Evolutionary conservation across 495 filamentous ascomycete species (phyloP).

Genomic region (Aspergillus ellipticus): DNA sequence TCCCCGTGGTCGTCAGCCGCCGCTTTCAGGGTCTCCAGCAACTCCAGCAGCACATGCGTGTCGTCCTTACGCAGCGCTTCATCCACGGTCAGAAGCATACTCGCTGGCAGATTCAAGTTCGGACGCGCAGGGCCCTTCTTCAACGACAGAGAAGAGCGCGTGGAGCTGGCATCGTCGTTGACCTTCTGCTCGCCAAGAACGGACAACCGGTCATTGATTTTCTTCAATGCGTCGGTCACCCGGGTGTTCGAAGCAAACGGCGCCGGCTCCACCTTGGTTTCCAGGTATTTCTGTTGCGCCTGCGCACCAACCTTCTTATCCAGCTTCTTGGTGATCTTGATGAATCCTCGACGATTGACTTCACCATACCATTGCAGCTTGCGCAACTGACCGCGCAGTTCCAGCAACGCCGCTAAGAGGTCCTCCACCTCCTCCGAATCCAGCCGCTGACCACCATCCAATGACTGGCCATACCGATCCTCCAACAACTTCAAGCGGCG

Average conservation of each 20-base stretch:
- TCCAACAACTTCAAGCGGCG: constrained; percentile 80
- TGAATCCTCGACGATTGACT: constrained; percentile 89
- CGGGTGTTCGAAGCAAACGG: constrained; percentile 76
- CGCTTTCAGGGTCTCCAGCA: constrained; percentile 56
- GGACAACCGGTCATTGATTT: constrained; percentile 89
- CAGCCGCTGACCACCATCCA: constrained; percentile 46
- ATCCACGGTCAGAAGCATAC: constrained; percentile 68
- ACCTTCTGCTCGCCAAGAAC: constrained; percentile 68
- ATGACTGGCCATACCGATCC: constrained; percentile 69
- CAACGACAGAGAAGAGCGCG: constrained; percentile 66
- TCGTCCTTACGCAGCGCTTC: constrained; percentile 75
- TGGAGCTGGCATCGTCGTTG: constrained; percentile 66
- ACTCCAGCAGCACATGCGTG: constrained; percentile 51
- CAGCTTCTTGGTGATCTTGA: constrained; percentile 97
- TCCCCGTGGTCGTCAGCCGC: constrained; percentile 45
- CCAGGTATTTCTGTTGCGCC: constrained; percentile 77
- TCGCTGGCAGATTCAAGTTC: constrained; percentile 63
- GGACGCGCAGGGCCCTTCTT: constrained; percentile 67
- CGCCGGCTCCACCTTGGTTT: constrained; percentile 79
- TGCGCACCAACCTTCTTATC: constrained; percentile 80
- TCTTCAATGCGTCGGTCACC: constrained; percentile 62
- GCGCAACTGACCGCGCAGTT: constrained; percentile 77
- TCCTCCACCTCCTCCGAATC: constrained; percentile 82
- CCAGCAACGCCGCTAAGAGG: constrained; percentile 80
- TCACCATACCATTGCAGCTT: constrained; percentile 98